Evolutionary conservation across 83 land plant species (phyloP), one percentile per base, ranked within the genome.

Genomic region (Thuja plicata): DNA sequence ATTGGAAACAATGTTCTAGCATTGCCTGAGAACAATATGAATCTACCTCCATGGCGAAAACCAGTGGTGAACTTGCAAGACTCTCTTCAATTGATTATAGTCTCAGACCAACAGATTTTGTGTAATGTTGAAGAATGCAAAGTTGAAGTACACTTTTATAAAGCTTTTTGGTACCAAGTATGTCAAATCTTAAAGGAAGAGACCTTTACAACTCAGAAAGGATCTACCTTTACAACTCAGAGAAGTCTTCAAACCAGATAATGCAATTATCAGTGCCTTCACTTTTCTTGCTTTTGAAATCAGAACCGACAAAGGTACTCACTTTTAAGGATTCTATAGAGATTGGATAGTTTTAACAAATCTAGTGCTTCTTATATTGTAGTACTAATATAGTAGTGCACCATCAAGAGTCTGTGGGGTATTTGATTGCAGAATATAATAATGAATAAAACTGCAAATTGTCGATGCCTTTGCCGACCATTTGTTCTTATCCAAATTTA

Each of bases 201-300:
- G n/a, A 66, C 38, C 3, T 76, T 32, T 76, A 35, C 38, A 32
- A 34, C 79, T 3, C 35, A 34, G 79, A 76, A 76, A 76, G 38
- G 73, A 66, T 66, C 73, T 24, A 34, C 17, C 32, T 76, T 32
- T 76, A 35, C 38, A 32, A 76, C 79, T 3, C 34, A 34, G 79
- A 74, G 34, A 76, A 2, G 11, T 24, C 24, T 27, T 6, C 5
- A 11, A 32, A 32, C 15, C 35, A 35, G 79, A 76, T 76, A 76
- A 76, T 76, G 79, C 79, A 76, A 13, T 35, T 13, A 40, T 76
- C 30, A 15, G 79, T 76, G 79, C 79, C 16, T 76, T 35, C 79
- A 76, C 79, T 76, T 76, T 76, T 76, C 79, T 76, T 34, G 15
- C n/a, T 76, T 76, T 76, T 76, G 38, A 76, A 34, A 76, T 34